A percentile compares a stretch with the other conserved stretches of the same genome.
Evolutionary conservation across 1,139 yeast species (phyloP).

Genomic region (Geotrichum citri-aurantii): DNA sequence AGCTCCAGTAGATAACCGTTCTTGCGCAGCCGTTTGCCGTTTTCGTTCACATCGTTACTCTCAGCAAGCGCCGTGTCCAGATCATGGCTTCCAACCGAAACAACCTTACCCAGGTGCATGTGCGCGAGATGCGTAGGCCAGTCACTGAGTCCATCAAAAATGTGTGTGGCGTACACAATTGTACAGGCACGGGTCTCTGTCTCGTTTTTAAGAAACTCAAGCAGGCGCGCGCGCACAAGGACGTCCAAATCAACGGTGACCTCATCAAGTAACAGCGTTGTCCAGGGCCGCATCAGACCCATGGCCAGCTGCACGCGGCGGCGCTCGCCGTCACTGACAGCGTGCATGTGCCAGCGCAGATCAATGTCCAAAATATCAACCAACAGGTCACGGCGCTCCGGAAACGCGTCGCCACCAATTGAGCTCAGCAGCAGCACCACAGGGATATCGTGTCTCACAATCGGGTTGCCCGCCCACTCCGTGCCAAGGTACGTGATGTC

Average conservation of each 20-base stretch:
- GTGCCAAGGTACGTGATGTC: constrained; percentile 91
- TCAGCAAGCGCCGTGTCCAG: not conserved
- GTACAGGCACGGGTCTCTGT: constrained; percentile 62
- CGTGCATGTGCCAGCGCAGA: constrained; percentile 86
- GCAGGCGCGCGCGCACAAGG: constrained; percentile 69
- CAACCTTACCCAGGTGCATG: constrained; percentile 58
- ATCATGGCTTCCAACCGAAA: constrained; percentile 8
- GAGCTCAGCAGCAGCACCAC: constrained; percentile 72
- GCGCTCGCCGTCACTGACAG: constrained; percentile 89
- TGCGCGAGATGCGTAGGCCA: constrained; percentile 92
- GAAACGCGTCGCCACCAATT: constrained; percentile 71
- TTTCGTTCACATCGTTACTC: not conserved
- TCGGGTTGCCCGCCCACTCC: constrained; percentile 93
- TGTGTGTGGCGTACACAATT: constrained; percentile 85
- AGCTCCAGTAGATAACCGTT: constrained; percentile 36
- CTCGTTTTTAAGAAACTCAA: constrained; percentile 64
- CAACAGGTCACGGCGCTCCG: constrained; percentile 70
- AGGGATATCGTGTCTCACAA: constrained; percentile 84
- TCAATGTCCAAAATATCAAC: constrained; percentile 77
- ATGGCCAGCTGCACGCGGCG: constrained; percentile 88
- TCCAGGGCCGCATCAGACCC: constrained; percentile 93
- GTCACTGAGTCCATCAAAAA: constrained; percentile 82
- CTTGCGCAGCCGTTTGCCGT: constrained; percentile 24
- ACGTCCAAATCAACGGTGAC: constrained; percentile 96
- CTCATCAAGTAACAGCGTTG: constrained; percentile 75